Conservation (phyloP, 2,329 filamentous ascomycete species). For the Trichoderma sp. region DNA sequence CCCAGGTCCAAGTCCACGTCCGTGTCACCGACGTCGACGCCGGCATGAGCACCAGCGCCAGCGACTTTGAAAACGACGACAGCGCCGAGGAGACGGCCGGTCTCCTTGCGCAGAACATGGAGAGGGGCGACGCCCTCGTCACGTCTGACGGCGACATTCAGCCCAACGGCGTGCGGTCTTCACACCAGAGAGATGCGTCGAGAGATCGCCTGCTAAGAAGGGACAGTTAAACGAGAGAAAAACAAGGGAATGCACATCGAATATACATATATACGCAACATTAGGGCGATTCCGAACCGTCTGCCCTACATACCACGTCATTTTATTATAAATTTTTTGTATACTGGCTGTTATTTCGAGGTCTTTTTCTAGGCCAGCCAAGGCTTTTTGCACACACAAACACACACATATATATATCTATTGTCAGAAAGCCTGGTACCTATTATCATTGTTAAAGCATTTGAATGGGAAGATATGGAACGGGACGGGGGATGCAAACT, state of each 20-base stretch:
- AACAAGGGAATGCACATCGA: background rate
- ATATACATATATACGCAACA: background rate
- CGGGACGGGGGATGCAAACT: background rate
- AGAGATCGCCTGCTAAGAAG: background rate
- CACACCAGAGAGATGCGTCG: conserved; percentile 19
- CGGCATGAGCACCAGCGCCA: conserved; percentile 37
- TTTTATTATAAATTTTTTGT: background rate
- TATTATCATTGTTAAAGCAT: background rate
- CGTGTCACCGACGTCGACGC: conserved; percentile 39
- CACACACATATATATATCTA: background rate
- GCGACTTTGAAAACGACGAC: conserved; percentile 45
- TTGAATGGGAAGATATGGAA: background rate
- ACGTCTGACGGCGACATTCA: conserved; percentile 45
- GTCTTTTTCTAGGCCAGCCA: background rate
- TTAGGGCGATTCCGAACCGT: background rate
- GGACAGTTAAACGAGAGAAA: background rate
- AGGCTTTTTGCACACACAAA: background rate
- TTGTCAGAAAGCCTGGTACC: background rate
- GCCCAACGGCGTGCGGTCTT: conserved; percentile 34
- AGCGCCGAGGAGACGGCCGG: conserved; percentile 49
- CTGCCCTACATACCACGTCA: background rate
- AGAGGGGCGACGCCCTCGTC: conserved; percentile 39
- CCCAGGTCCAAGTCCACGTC: conserved; percentile 54
- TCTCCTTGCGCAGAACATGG: conserved; percentile 45
- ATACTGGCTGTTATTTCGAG: background rate